These are phyloP conservation scores for Herpotrichia juniperi DNA, from an alignment of 2,329 filamentous ascomycete species.

Conservation along the genomic window DNA sequence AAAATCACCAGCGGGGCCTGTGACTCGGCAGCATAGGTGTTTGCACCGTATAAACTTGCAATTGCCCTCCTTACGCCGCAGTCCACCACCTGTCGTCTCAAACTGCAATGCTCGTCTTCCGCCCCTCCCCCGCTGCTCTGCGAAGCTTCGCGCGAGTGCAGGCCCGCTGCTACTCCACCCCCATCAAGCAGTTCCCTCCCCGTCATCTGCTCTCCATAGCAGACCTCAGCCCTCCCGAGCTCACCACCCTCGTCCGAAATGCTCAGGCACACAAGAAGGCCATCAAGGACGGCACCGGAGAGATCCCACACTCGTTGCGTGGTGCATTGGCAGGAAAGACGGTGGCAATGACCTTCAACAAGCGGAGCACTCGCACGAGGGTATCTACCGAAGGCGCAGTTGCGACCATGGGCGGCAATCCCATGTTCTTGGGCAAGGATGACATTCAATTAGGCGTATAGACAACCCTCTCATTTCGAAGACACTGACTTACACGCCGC, in stretches of 20 bases:
- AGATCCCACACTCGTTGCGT: slow-evolving; percentile 64
- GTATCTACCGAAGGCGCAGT: slow-evolving; percentile 93
- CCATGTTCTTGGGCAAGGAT: slow-evolving; percentile 95
- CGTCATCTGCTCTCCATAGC: slow-evolving; percentile 92
- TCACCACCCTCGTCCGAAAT: slow-evolving; percentile 82
- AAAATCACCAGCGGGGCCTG: slow-evolving; percentile 12
- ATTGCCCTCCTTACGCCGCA: slow-evolving; percentile 12
- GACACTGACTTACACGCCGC: slow-evolving; percentile 10
- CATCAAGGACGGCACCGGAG: slow-evolving; percentile 69
- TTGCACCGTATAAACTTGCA: slow-evolving; percentile 15
- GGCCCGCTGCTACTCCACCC: slow-evolving; percentile 39
- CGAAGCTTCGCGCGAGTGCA: slow-evolving; percentile 37
- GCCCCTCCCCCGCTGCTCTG: slow-evolving; percentile 33
- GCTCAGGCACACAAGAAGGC: slow-evolving; percentile 76
- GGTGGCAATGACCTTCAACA: slow-evolving; percentile 95
- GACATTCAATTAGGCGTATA: slow-evolving; percentile 92
- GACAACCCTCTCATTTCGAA: slow-evolving; percentile 16
- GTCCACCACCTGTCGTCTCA: slow-evolving; percentile 7
- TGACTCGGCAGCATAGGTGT: slow-evolving; percentile 24
- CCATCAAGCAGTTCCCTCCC: slow-evolving; percentile 65
- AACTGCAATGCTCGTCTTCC: slow-evolving; percentile 39
- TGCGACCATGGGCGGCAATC: slow-evolving; percentile 84
- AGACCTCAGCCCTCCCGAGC: slow-evolving; percentile 80
- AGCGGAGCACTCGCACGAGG: slow-evolving; percentile 90
- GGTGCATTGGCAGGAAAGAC: slow-evolving; percentile 75